Base-by-base conservation (phyloP, 2,329 filamentous ascomycete species). In the Aspergillus candidus region DNA sequence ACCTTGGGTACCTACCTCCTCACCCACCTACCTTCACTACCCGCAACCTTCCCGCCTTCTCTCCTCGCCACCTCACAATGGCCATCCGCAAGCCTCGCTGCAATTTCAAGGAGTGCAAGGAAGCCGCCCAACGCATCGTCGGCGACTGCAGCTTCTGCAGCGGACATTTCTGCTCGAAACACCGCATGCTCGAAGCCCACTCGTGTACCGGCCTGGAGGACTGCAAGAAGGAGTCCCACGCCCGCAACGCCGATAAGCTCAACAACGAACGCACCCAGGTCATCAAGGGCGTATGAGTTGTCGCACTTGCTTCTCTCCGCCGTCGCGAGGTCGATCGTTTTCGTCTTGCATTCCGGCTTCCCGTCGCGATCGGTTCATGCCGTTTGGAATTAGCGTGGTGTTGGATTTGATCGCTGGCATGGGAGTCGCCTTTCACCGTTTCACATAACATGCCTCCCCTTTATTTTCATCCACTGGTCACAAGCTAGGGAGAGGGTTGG, bases 161-260 rank as follows among this genome's bases (percentile, higher is more conserved):
- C 44, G 89, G 90, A 36, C 87, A 94, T 66, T 97, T 88, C 75
- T 98, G 93, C 72, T 88, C 88, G 58, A 94, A 89, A 74, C 93
- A 98, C 72, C 80, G 93, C 44, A 79, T 97, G 72, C 72, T 97
- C 52, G 93, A 98, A 70, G 87, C 91, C 58, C 93, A 98, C 73
- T 88, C 88, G 72, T 98, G 93, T 73, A 82, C 80, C 52, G 89
- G 89, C 33, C 75, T 98, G 45, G 93, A 97, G 75, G 87, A 95
- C 72, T 96, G 91, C 78, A 95, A 96, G 78, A 93, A 94, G 75
- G 89, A 95, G 69, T 91, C 88, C 38, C 88, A 95, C 70, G 88
- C 94, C 67, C 83, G 89, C 55, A 98, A 98, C 67, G 87, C 88
- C 47, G 86, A 89, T 54, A 90, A 94, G 72, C 76, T 98, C 63